Base-by-base conservation (phyloP, 2,329 filamentous ascomycete species). In the Stagonosporopsis chrysanthemi region DNA sequence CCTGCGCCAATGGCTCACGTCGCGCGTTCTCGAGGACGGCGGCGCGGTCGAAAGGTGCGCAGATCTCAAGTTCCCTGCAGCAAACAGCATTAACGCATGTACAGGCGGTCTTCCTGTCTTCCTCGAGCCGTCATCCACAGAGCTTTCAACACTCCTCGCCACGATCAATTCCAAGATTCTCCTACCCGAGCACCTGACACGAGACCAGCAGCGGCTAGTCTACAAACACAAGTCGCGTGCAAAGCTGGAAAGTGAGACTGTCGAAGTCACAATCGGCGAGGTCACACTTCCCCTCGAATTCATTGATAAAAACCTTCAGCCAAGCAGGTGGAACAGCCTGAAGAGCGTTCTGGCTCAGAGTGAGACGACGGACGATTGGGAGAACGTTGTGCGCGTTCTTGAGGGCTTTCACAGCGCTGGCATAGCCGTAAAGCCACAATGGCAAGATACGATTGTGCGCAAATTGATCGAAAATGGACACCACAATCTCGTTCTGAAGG, bases 131-230 rank as follows among this genome's bases (percentile, higher is more conserved):
- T 75, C 78, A 11, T 74, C 73, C 14, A 69, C 77, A 45, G 74
- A 78, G 41, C 78, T 82, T 52, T 69, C 79, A 46, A 46, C 65
- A 19, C 60, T 79, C 33, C 77, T 83, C 55, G 61, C 68, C 6
- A 71, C 61, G 9, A 68, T 81, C 49, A 80, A 81, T 60, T 71
- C 69, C 42, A 77, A 78, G 47, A 66, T 82, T 63, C 75, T 82
- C 56, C 73, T 82, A 22, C 80, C 80, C 14, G 52, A 53, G 6
- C 77, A 80, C 65, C 75, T 83, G 49, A 75, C 71, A 55, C 60
- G 65, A 15, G 70, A 72, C 36, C 79, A 82, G 61, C 65, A 72
- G 28, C 69, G 74, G 56, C 75, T 82, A 28, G 76, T 82, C 61
- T 81, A 77, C 71, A 66, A 68, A 42, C 57, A 71, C 17, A 75